Evolutionary conservation across 148 eudicot species (phyloP).

Genomic region (Amaranthus cruentus): DNA sequence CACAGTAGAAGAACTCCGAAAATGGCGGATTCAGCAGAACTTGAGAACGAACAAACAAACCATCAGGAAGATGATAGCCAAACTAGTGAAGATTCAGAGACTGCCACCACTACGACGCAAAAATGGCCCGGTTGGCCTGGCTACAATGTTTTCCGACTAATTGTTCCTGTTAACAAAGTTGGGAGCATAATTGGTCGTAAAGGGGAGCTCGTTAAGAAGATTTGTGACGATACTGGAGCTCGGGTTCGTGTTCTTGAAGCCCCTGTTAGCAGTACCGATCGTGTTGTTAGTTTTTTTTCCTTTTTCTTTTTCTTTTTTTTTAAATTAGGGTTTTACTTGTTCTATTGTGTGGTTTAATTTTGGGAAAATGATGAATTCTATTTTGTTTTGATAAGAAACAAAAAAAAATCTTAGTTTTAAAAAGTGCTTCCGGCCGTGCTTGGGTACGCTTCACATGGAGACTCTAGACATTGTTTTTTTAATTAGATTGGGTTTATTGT

Average conservation of each 20-base stretch:
- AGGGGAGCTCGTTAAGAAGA: slow-evolving; percentile 65
- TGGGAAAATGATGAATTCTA: background rate
- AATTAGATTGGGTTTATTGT: no score
- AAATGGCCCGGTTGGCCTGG: slow-evolving; percentile 85
- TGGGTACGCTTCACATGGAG: no score
- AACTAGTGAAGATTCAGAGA: slow-evolving; percentile 7
- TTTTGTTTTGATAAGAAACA: background rate
- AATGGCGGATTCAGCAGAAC: slow-evolving; percentile 22
- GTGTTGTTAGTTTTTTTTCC: slow-evolving; percentile 19
- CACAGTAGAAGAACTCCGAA: background rate
- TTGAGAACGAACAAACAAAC: background rate
- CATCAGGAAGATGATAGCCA: background rate
- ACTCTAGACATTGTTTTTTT: no score
- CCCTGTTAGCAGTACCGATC: slow-evolving; percentile 27
- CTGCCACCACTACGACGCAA: background rate
- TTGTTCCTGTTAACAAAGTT: slow-evolving; percentile 57
- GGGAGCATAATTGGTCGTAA: slow-evolving; percentile 71
- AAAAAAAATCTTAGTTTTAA: no score
- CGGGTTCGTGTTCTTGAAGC: slow-evolving; percentile 61
- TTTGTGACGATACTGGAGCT: slow-evolving; percentile 58
- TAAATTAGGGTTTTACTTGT: no score
- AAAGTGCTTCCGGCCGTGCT: background rate
- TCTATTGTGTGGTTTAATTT: background rate
- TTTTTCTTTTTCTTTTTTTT: no score
- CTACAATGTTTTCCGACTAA: slow-evolving; percentile 52